Percentiles rank a stretch among this genome's conserved stretches.
Evolutionary conservation across 805 yeast species (phyloP).

Genomic region (fission yeast (Schizosaccharomyces pombe)): DNA sequence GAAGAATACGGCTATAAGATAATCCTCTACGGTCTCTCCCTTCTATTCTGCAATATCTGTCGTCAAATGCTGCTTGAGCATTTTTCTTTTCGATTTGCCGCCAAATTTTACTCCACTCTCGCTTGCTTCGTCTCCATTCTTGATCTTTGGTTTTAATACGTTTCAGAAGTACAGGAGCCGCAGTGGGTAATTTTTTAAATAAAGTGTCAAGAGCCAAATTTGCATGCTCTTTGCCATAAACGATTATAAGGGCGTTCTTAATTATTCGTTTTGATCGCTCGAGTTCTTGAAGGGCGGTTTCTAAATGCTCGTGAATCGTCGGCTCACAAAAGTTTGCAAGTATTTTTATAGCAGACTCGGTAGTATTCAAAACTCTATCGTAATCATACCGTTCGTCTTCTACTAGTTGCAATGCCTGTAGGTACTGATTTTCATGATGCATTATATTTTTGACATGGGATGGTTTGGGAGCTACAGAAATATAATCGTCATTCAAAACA

Average conservation of each 20-base stretch:
- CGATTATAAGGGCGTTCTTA: slow-evolving; percentile 16
- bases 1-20: not conserved
- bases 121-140: slow-evolving; percentile 93
- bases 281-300: not conserved
- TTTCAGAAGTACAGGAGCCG: slow-evolving; percentile 78
- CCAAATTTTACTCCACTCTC: slow-evolving; percentile 99
- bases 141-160: slow-evolving; percentile 93
- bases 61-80: slow-evolving; percentile 80
- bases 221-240: slow-evolving; percentile 85
- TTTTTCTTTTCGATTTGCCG: slow-evolving; percentile 93
- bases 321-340: slow-evolving; percentile 61
- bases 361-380: slow-evolving; percentile 85
- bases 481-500: not conserved
- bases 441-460: not conserved
- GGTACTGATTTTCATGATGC: slow-evolving; percentile 92
- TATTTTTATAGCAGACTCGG: slow-evolving; percentile 81
- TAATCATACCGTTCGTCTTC: slow-evolving; percentile 97
- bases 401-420: slow-evolving; percentile 77
- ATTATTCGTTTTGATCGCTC: not conserved
- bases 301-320: slow-evolving; percentile 79
- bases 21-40: not conserved
- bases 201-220: slow-evolving; percentile 88
- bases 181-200: slow-evolving; percentile 82
- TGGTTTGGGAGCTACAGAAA: not conserved
- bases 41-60: slow-evolving; percentile 20